Evolutionary conservation across 768 basidiomycete species (phyloP).

Genomic region (Leccinum uliginosum): DNA sequence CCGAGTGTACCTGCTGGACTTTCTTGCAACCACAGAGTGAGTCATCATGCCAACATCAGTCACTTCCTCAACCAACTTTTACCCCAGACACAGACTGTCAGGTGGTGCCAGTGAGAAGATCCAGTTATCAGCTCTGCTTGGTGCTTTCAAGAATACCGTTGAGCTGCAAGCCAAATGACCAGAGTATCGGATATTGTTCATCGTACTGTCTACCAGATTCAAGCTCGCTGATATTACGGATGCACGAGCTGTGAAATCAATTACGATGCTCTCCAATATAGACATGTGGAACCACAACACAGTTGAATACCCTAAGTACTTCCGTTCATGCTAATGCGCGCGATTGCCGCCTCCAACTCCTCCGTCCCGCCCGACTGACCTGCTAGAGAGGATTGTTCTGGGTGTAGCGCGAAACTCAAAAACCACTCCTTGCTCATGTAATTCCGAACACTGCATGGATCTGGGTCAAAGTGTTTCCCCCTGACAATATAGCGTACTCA

Average conservation of each 20-base stretch:
- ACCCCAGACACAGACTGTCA: slow-evolving; percentile 76
- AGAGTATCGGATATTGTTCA: neutral
- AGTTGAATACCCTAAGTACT: neutral
- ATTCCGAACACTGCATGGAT: slow-evolving; percentile 66
- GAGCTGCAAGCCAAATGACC: slow-evolving; percentile 57
- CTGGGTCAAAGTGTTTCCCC: neutral
- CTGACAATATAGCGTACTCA: slow-evolving; percentile 32
- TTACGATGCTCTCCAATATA: neutral
- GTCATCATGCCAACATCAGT: slow-evolving; percentile 25
- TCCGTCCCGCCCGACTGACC: neutral
- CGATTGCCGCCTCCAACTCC: neutral
- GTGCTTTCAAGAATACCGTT: slow-evolving; percentile 90
- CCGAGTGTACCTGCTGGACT: slow-evolving; percentile 88
- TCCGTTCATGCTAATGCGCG: slow-evolving; percentile 7
- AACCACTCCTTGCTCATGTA: slow-evolving; percentile 97
- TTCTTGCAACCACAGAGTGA: slow-evolving; percentile 93
- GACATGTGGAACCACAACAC: neutral
- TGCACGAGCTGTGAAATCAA: neutral
- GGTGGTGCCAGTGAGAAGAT: slow-evolving; percentile 93
- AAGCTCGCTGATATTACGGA: neutral
- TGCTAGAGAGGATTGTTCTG: slow-evolving; percentile 47
- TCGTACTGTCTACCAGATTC: neutral
- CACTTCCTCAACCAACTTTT: neutral
- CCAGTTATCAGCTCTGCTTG: slow-evolving; percentile 86
- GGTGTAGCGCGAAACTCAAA: slow-evolving; percentile 57